Conservation (phyloP, 768 basidiomycete species). For the Paxillus involutus region DNA sequence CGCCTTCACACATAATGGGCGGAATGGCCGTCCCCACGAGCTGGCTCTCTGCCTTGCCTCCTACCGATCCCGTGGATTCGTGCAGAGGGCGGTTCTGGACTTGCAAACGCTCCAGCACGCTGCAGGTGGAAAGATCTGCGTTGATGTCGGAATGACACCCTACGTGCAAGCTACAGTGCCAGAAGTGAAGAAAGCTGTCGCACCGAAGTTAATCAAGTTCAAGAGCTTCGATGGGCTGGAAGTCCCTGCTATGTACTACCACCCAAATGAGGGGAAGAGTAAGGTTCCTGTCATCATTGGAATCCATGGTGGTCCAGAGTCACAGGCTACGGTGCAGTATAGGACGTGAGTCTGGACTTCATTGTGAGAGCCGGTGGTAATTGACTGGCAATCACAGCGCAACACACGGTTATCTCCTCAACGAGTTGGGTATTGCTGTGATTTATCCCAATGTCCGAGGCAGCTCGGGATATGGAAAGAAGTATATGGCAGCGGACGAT, state of each 20-base stretch:
- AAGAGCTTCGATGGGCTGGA: constrained; percentile 42
- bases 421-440: constrained; percentile 39
- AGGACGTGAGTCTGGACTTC: constrained; percentile 26
- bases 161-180: constrained; percentile 36
- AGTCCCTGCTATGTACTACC: constrained; percentile 43
- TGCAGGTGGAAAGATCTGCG: constrained; percentile 24
- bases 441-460: constrained; percentile 45
- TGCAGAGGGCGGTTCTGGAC: constrained; percentile 31
- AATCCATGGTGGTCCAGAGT: constrained; percentile 42
- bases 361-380: neutral
- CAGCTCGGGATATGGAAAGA: constrained; percentile 41
- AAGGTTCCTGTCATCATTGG: constrained; percentile 33
- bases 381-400: constrained; percentile 18
- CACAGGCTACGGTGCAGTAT: constrained; percentile 35
- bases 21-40: constrained; percentile 34
- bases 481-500: constrained; percentile 39
- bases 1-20: constrained; percentile 28
- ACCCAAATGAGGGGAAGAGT: constrained; percentile 29
- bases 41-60: constrained; percentile 33
- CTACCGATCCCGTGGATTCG: constrained; percentile 27
- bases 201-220: constrained; percentile 36
- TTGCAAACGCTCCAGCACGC: constrained; percentile 20
- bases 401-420: constrained; percentile 41
- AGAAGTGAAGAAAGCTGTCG: constrained; percentile 23
- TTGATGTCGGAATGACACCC: constrained; percentile 26